Evolutionary conservation across 805 yeast species (phyloP).

Genomic region (Dipodascus albidus): DNA sequence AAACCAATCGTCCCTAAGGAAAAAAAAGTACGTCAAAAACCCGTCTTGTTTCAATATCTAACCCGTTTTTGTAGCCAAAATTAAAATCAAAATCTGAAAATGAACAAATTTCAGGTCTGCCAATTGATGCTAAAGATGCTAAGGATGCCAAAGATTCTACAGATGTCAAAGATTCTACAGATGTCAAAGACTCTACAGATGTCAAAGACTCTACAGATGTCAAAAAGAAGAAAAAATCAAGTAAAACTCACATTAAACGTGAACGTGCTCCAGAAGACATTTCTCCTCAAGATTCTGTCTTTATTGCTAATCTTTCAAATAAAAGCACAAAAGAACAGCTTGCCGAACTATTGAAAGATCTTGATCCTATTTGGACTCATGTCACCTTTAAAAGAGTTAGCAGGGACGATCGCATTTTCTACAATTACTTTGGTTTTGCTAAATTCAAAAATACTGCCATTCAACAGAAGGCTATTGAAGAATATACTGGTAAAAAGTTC

Average conservation of each 20-base stretch:
- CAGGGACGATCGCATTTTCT: not conserved
- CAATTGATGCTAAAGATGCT: not conserved
- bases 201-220: not conserved
- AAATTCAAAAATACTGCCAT: not conserved
- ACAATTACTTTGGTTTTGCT: not conserved
- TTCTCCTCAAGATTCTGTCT: not conserved
- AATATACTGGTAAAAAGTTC: not conserved
- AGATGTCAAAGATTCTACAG: not conserved
- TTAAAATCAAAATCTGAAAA: too few relatives aligned
- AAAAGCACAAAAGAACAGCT: not conserved
- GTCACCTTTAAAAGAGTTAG: not conserved
- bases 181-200: not conserved
- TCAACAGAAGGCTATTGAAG: constrained; percentile 1
- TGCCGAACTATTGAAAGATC: not conserved
- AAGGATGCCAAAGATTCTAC: not conserved
- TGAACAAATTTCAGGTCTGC: too few relatives aligned
- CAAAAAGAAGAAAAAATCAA: not conserved
- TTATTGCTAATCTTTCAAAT: not conserved
- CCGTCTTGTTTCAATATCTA: not conserved
- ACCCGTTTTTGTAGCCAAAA: not conserved
- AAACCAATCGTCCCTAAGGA: constrained; percentile 1
- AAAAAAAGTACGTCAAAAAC: not conserved
- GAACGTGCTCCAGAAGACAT: constrained; percentile 1
- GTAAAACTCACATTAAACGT: not conserved
- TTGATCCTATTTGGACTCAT: not conserved